phyloP scores from a whole-genome alignment of 306 rosid genomes.

The Chamaecrista fasciculata region DNA sequence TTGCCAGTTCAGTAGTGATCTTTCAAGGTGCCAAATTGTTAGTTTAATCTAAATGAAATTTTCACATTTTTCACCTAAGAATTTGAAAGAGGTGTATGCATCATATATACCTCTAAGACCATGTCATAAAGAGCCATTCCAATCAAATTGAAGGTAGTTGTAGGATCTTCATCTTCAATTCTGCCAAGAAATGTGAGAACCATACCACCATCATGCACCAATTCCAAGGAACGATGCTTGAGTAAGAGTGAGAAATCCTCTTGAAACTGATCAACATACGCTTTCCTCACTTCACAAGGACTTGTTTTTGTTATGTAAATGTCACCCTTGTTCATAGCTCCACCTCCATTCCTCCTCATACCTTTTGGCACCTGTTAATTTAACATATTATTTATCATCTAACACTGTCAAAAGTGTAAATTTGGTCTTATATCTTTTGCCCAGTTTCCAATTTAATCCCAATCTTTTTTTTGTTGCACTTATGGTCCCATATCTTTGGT shows the following conservation, averaged over 20 bases:
- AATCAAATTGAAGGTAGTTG: constrained; percentile 5
- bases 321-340: constrained; percentile 24
- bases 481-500: too few species aligned
- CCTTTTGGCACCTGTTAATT: constrained; percentile 21
- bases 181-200: constrained; percentile 40
- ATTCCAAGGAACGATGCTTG: constrained; percentile 38
- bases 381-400: too few species aligned
- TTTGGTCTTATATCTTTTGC: too few species aligned
- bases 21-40: too few species aligned
- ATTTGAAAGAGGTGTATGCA: too few species aligned
- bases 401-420: too few species aligned
- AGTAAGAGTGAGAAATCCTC: constrained; percentile 43
- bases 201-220: constrained; percentile 41
- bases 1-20: too few species aligned
- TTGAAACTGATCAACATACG: constrained; percentile 36
- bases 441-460: too few species aligned
- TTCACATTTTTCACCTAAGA: too few species aligned
- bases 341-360: background rate
- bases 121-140: constrained; percentile 43
- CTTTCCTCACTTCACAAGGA: constrained; percentile 24
- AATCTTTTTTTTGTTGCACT: too few species aligned
- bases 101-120: constrained; percentile 42
- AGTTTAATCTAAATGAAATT: too few species aligned
- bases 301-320: constrained; percentile 27
- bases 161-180: background rate